Evolutionary conservation across 805 yeast species (phyloP).

Genomic region (Saturnispora sanitii): DNA sequence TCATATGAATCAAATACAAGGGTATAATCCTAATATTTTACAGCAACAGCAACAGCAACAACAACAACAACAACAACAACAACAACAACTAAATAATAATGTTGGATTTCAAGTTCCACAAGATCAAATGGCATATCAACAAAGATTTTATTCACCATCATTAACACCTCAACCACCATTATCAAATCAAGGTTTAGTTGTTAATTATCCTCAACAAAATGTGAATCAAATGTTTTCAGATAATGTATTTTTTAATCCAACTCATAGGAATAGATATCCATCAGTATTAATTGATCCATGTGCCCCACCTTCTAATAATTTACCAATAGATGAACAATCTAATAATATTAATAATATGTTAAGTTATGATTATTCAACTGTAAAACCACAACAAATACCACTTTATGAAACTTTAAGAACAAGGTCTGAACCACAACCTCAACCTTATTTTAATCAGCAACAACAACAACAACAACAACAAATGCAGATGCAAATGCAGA

Average conservation of each 20-base stretch:
- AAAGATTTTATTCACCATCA: slow-evolving; percentile 3
- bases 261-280: slow-evolving; percentile 34
- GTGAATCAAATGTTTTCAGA: slow-evolving; percentile 13
- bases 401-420: slow-evolving; percentile 1
- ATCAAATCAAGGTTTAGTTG: background rate
- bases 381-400: background rate
- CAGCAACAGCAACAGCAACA: slow-evolving; percentile 7
- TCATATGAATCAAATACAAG: background rate
- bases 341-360: background rate
- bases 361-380: background rate
- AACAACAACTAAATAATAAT: background rate
- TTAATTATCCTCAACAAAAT: slow-evolving; percentile 8
- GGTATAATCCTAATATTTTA: no score
- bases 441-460: background rate
- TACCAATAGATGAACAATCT: slow-evolving; percentile 4
- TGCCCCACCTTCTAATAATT: slow-evolving; percentile 30
- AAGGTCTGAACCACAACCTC: slow-evolving; percentile 2
- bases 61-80: slow-evolving; percentile 8
- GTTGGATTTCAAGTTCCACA: background rate
- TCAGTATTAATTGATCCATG: slow-evolving; percentile 42
- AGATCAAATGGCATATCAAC: background rate
- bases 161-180: background rate
- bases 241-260: slow-evolving; percentile 19
- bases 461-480: background rate
- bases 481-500: background rate